These are phyloP conservation scores for Volvariella volvacea DNA, from an alignment of 1,284 basidiomycete genomes.

Conservation along the genomic window DNA sequence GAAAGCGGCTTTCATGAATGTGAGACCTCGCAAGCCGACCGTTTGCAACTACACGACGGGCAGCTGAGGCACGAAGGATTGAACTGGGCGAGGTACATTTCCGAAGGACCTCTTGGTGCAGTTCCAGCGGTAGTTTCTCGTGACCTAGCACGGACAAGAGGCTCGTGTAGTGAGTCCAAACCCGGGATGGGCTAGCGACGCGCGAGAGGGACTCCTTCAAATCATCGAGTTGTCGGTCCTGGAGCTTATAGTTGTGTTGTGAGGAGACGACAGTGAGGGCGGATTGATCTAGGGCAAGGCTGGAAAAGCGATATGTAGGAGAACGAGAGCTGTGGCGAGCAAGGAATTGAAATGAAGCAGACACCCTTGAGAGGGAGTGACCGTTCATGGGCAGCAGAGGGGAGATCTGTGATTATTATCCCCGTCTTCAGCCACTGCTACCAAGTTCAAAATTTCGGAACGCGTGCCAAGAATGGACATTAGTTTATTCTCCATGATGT, in stretches of 20 bases:
- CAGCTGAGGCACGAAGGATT: slow-evolving; percentile 36
- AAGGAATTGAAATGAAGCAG: not conserved
- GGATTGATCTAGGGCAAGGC: slow-evolving; percentile 1
- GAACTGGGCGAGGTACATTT: slow-evolving; percentile 45
- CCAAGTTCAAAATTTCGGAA: too few relatives aligned
- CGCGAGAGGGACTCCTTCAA: slow-evolving; percentile 20
- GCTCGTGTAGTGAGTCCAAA: slow-evolving; percentile 58
- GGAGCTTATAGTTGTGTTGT: slow-evolving; percentile 10
- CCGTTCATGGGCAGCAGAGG: too few relatives aligned
- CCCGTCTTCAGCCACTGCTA: too few relatives aligned
- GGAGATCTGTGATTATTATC: too few relatives aligned
- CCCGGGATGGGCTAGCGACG: slow-evolving; percentile 32
- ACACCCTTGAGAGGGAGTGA: too few relatives aligned
- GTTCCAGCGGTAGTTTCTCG: slow-evolving; percentile 46
- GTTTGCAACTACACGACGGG: slow-evolving; percentile 27
- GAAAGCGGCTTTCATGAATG: slow-evolving; percentile 55
- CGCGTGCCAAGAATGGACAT: slow-evolving; percentile 5
- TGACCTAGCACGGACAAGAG: slow-evolving; percentile 41
- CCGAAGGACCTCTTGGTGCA: slow-evolving; percentile 63
- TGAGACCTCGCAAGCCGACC: slow-evolving; percentile 30
- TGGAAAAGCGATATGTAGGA: slow-evolving; percentile 2
- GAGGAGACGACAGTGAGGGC: slow-evolving; percentile 5
- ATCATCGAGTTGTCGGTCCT: slow-evolving; percentile 17
- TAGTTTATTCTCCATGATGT: slow-evolving; percentile 11
- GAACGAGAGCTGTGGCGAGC: slow-evolving; percentile 9